Evolutionary conservation across 192 early-diverging fungal species (phyloP), one percentile per base, ranked within the genome.

Genomic region (Obelidium mucronatum): DNA sequence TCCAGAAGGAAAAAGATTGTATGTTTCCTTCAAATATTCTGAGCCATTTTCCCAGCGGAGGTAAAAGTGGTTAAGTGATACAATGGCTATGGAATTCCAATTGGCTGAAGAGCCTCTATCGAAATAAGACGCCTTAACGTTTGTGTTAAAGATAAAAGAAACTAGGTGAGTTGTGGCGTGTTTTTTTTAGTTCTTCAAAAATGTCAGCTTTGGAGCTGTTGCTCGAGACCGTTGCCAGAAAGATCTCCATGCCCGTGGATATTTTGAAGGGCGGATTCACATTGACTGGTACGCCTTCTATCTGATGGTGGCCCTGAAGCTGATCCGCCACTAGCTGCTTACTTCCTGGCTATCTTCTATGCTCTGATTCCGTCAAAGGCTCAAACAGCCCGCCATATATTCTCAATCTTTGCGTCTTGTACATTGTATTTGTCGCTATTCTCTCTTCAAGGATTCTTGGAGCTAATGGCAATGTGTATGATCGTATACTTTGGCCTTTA

Each of bases 361-460:
- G 69, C 56, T 28, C 35, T 72, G 2, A 72, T 72, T n/a, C 69
- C 69, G 1, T 15, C 33, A 8, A 31, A 59, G 17, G 39, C 40
- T 26, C 66, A 37, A 28, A 42, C 66, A 8, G 13, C 40, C 39
- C 78, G 81, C 15, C 87, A 88, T 54, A n/a, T 81, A 8, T 88
- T 80, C 61, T 86, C 84, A 2, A 76, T 86, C 53, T 40, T 73
- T 33, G 61, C 78, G 15, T 79, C 83, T 1, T 56, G 65, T 5
- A 30, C 67, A 11, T 52, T 85, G 2, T 85, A 79, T 73, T 51
- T 61, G 40, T 22, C 75, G 2, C 61, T 88, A 60, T 88, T 88
- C 59, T 51, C 67, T 24, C 3, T 74, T 19, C 6, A 4, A 11
- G 84, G 79, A 2, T 81, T 80, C 31, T 11, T 80, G 17, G 83